Percentiles rank a stretch among this genome's conserved stretches.
phyloP scores from a whole-genome alignment of 2,329 filamentous ascomycete species.

The Cladosporium sp. region DNA sequence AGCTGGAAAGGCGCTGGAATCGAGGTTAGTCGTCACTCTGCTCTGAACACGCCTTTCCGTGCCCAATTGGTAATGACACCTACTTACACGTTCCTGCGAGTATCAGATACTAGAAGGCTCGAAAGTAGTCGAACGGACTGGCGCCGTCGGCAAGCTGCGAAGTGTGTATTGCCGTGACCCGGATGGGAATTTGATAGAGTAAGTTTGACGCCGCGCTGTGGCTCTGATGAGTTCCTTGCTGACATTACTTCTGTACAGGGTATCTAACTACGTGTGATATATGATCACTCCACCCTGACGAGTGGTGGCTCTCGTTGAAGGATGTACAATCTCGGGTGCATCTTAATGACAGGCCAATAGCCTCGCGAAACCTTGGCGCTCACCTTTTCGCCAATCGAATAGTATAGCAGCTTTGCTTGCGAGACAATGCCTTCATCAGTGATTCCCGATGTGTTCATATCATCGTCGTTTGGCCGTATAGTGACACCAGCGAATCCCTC shows the following conservation, averaged over 20 bases:
- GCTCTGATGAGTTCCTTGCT: neutral
- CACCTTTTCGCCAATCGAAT: conserved; percentile 12
- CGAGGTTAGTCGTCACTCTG: conserved; percentile 32
- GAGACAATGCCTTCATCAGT: conserved; percentile 1
- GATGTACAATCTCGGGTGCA: conserved; percentile 53
- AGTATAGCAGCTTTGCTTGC: conserved; percentile 13
- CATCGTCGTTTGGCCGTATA: conserved; percentile 37
- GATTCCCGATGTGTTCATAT: conserved; percentile 16
- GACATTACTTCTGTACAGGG: conserved; percentile 15
- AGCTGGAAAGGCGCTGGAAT: conserved; percentile 42
- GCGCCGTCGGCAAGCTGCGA: conserved; percentile 51
- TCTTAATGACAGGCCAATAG: conserved; percentile 52
- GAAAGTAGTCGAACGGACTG: conserved; percentile 51
- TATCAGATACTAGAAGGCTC: conserved; percentile 44
- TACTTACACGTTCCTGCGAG: neutral
- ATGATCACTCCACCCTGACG: neutral
- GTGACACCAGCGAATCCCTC: conserved; percentile 49
- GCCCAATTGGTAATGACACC: no score
- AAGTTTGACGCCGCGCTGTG: conserved; percentile 24
- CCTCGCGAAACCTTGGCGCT: conserved; percentile 40
- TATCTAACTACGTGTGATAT: conserved; percentile 28
- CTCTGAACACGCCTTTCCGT: no score
- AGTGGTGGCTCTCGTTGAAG: conserved; percentile 34
- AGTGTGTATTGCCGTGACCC: conserved; percentile 60
- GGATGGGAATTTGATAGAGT: conserved; percentile 62